Base-by-base conservation (phyloP, 306 rosid species). In the Medicago arabica region DNA sequence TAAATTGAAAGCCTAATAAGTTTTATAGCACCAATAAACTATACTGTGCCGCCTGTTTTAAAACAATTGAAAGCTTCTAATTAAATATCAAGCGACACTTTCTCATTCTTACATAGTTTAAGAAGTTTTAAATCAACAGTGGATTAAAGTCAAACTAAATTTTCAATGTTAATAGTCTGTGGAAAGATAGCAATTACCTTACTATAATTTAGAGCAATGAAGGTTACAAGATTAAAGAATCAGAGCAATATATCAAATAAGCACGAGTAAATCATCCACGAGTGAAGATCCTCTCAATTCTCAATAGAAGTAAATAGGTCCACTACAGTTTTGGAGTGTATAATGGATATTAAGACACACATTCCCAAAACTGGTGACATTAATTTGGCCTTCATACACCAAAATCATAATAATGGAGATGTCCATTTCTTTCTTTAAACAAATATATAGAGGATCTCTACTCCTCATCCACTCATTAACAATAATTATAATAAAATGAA, bases 61-160 rank as follows among this genome's bases (percentile, higher is more conserved):
- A 50, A 64, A 2, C 19, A 49, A 9, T 12, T 64, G 13, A 51
- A 63, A 38, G 16, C 12, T 28, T 50, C 11, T 49, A 1, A 8
- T 75, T 18, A 47, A 66, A 51, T 15, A 21, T 53, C 25, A 66
- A 21, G 55, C 3, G n/a, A 31, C 61, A 69, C 61, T 67, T 67
- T 67, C 54, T 69, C 53, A 50, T 31, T 69, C 15, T 13, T 28
- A 15, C 14, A 1, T 49, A 28, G 41, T 23, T 36, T 28, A 49
- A 68, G 23, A 67, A 40, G 34, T 54, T 76, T 39, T 55, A 43
- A 43, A 76, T 41, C n/a, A 8, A 67, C 38, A 4, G 18, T 9
- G 12, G 51, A 76, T 76, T 25, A 41, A 67, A 67, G 16, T 67
- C 16, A 67, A 66, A 63, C 63, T 12, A 62, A 14, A 7, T 6